Conservation (phyloP, 371 early-diverging fungal species). For the Paraphysoderma sedebokerense region DNA sequence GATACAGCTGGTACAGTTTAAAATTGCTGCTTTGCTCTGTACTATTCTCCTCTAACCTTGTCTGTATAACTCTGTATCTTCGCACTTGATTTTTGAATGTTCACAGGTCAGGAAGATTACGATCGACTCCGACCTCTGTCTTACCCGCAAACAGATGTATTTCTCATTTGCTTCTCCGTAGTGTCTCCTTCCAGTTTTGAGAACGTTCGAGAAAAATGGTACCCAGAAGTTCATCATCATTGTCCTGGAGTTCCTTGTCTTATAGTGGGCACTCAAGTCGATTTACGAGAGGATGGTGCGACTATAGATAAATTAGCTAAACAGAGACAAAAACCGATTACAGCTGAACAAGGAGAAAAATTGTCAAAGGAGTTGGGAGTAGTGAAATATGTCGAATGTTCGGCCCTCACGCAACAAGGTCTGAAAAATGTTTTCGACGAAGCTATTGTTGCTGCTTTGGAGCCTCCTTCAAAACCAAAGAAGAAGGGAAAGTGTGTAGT, state of each 20-base stretch:
- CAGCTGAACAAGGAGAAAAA: conserved; percentile 61
- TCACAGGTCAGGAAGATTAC: conserved; percentile 84
- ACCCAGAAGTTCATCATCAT: conserved; percentile 87
- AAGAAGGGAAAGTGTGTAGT: conserved; percentile 58
- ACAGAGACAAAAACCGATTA: conserved; percentile 70
- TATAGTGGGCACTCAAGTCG: conserved; percentile 91
- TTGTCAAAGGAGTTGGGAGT: conserved; percentile 79
- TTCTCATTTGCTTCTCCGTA: conserved; percentile 93
- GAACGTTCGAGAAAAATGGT: conserved; percentile 74
- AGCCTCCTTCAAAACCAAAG: conserved; percentile 62
- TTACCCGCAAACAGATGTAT: conserved; percentile 85
- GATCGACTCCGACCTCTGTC: conserved; percentile 92
- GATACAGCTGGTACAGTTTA: conserved; percentile 75
- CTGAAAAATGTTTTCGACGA: conserved; percentile 97
- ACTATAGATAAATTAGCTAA: conserved; percentile 62
- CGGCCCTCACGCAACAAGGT: conserved; percentile 86
- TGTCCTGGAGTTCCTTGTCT: conserved; percentile 94
- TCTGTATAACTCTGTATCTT: neutral
- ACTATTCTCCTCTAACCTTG: neutral
- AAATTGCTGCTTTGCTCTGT: neutral
- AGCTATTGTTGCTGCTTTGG: conserved; percentile 94
- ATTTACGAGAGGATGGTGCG: conserved; percentile 75
- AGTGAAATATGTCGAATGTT: conserved; percentile 95
- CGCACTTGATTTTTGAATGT: neutral
- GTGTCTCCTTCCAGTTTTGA: conserved; percentile 84